Conservation (phyloP, 352 stramenopile species). For the Pythium guiyangense region DNA sequence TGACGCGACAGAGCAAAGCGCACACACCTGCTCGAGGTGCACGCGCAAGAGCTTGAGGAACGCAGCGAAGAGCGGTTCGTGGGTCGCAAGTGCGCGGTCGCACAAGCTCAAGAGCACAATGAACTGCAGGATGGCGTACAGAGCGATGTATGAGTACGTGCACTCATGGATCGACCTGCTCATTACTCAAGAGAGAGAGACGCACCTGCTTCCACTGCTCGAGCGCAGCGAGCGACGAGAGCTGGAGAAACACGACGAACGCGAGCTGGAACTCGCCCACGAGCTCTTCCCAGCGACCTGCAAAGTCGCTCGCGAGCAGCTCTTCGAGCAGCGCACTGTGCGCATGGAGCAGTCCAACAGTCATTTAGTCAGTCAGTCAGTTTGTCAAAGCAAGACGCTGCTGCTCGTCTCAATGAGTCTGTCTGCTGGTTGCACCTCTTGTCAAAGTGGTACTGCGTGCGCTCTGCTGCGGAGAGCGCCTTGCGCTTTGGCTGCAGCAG, state of each 20-base stretch:
- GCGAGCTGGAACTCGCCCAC: slow-evolving; percentile 93
- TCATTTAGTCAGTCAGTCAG: not conserved
- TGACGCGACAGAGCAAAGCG: not conserved
- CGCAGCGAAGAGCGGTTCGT: slow-evolving; percentile 39
- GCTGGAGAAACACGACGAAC: slow-evolving; percentile 91
- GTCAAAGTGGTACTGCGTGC: slow-evolving; percentile 80
- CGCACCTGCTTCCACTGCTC: slow-evolving; percentile 92
- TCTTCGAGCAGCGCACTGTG: slow-evolving; percentile 45
- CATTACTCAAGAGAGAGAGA: not conserved
- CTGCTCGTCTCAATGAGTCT: not conserved
- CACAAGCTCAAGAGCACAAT: slow-evolving; percentile 58
- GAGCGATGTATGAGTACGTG: too few relatives aligned
- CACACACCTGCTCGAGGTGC: slow-evolving; percentile 48
- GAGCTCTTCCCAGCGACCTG: slow-evolving; percentile 65
- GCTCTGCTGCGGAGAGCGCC: slow-evolving; percentile 32
- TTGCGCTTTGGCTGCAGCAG: slow-evolving; percentile 33
- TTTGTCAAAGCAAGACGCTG: not conserved
- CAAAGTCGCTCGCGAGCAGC: slow-evolving; percentile 31
- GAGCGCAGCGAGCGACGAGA: slow-evolving; percentile 91
- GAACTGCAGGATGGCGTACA: slow-evolving; percentile 47
- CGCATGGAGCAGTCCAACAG: not conserved
- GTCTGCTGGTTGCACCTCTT: slow-evolving; percentile 32
- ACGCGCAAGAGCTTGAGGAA: slow-evolving; percentile 56
- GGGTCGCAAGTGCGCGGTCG: slow-evolving; percentile 37
- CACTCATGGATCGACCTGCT: too few relatives aligned